Percentiles rank a stretch among this genome's conserved stretches.
These are phyloP conservation scores for Coelastrella sp. DNA, from an alignment of 139 green algal species.

Conservation along the genomic window DNA sequence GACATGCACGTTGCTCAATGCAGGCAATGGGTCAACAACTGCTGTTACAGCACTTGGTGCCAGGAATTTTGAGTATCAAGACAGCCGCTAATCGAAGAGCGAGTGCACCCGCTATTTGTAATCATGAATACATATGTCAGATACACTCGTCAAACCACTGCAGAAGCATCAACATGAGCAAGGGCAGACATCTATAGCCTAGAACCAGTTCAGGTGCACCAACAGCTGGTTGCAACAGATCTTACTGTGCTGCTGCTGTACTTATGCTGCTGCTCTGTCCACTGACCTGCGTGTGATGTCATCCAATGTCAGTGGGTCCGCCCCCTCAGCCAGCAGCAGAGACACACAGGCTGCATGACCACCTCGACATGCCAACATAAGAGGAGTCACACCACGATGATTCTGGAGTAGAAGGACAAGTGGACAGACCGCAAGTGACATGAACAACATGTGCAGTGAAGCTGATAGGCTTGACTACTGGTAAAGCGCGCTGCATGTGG, in stretches of 20 bases:
- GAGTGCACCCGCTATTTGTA: too few species aligned
- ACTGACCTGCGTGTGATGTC: not conserved
- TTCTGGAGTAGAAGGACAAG: not conserved
- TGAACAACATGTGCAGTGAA: not conserved
- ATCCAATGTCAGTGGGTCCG: not conserved
- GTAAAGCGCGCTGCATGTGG: not conserved
- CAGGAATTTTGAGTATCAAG: too few species aligned
- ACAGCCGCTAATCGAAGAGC: too few species aligned
- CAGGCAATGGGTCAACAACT: too few species aligned
- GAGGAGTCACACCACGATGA: not conserved
- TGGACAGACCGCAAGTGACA: not conserved
- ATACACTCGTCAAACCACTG: too few species aligned
- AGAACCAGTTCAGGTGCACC: not conserved
- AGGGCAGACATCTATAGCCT: too few species aligned
- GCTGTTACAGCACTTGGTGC: too few species aligned
- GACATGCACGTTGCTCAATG: too few species aligned
- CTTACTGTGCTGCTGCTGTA: not conserved
- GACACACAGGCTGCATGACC: not conserved
- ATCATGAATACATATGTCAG: too few species aligned
- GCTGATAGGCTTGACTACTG: not conserved
- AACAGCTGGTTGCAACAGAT: not conserved
- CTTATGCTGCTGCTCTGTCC: not conserved
- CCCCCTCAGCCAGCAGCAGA: not conserved
- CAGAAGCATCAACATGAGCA: too few species aligned
- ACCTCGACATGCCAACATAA: not conserved